phyloP scores from a whole-genome alignment of 148 eudicot genomes.

The Limonium bicolor region DNA sequence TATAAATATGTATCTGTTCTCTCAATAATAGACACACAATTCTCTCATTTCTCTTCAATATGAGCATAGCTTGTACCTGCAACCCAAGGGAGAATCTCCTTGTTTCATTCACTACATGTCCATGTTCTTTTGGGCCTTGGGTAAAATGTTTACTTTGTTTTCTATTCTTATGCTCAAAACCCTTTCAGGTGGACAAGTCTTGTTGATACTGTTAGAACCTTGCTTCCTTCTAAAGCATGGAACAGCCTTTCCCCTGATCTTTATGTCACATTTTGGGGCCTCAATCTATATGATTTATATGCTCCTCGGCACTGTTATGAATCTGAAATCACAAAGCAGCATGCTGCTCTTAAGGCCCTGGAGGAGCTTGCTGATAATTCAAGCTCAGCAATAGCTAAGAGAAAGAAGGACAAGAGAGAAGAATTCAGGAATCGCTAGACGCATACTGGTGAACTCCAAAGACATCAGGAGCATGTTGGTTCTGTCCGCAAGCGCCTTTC shows the following conservation, averaged over 20 bases:
- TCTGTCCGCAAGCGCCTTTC: slow-evolving; percentile 82
- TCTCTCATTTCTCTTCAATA: no score
- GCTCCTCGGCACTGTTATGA: slow-evolving; percentile 89
- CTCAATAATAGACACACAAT: no score
- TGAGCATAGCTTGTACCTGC: no score
- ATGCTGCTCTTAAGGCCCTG: slow-evolving; percentile 77
- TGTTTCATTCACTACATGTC: no score
- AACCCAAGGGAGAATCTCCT: no score
- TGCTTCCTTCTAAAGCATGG: slow-evolving; percentile 93
- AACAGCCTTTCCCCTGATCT: slow-evolving; percentile 97
- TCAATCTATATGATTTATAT: slow-evolving; percentile 85
- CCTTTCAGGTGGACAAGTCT: slow-evolving; percentile 81
- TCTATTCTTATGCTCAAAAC: no score
- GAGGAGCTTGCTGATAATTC: slow-evolving; percentile 96
- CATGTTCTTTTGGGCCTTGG: no score
- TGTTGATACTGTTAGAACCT: slow-evolving; percentile 58
- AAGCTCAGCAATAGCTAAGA: slow-evolving; percentile 86
- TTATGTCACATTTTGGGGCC: slow-evolving; percentile 97
- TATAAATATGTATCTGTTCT: no score
- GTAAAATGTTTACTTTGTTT: no score
- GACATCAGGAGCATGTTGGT: slow-evolving; percentile 75
- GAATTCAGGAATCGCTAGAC: slow-evolving; percentile 89
- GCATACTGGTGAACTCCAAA: slow-evolving; percentile 56
- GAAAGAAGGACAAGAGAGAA: slow-evolving; percentile 96
- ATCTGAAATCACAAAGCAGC: slow-evolving; percentile 84